Evolutionary conservation across 225 moss, liverwort and hornwort species (phyloP), one percentile per base, ranked within the genome.

Genomic region (Asterella californica): DNA sequence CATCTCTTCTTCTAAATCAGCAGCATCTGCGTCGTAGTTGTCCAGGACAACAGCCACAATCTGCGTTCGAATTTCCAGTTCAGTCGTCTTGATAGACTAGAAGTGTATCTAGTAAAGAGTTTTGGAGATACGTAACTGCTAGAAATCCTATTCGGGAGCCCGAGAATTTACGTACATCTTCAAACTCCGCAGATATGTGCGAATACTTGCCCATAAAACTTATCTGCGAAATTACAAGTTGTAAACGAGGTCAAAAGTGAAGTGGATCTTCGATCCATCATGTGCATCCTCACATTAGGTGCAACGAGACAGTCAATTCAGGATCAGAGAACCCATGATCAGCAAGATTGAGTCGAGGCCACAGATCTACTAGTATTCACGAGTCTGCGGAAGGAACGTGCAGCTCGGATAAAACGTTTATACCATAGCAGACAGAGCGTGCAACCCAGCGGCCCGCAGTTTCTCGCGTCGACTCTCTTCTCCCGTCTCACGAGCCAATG

Each of bases 361-460:
- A 32, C 11, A n/a, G 49, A 49, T 47, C 11, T 15, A 73, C 47
- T 24, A 15, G 3, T 36, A 2, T 47, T 49, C 73, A 73, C 1
- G 8, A 73, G 22, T 47, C 38, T 19, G 29, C 12, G 17, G 34
- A 2, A 29, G 55, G 33, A 55, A 50, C 25, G 12, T 77, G 32
- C 46, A 46, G 46, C 30, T 25, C 0, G 9, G 27, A 34, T 19
- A 36, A 18, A 30, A 27, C 68, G 34, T 57, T 32, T 24, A 45
- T 86, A 97, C 96, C 96, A 93, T 88, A n/a, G 90, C 86, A 54
- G 93, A 88, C 61, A 97, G 89, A 18, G 84, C 91, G 85, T 89
- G 96, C 72, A 97, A 86, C 47, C 88, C 94, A 85, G 93, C 94
- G 74, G 96, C 94, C 75, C 94, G 90, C 15, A 97, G 79, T 27